A percentile compares a stretch with the other conserved stretches of the same genome.
Evolutionary conservation across 2,329 filamentous ascomycete species (phyloP).

Genomic region (Alternaria alternata): DNA sequence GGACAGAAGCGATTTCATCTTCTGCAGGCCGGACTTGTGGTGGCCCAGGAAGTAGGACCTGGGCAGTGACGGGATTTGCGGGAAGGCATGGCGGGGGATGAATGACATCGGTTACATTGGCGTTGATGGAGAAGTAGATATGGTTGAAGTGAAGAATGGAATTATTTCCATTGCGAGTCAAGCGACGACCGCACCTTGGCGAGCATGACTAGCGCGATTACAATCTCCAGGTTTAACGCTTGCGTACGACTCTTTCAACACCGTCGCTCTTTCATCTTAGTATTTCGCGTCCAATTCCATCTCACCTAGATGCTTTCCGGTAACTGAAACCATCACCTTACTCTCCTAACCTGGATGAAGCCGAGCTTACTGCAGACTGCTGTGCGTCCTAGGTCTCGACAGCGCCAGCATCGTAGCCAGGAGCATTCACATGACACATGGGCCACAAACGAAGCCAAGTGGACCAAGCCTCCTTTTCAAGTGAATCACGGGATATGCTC

Average conservation of each 20-base stretch:
- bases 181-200: neutral
- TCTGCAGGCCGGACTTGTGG: constrained; percentile 79
- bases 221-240: neutral
- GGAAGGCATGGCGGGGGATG: constrained; percentile 76
- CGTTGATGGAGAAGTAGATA: neutral
- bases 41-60: constrained; percentile 96
- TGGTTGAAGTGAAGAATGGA: neutral
- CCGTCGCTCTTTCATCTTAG: neutral
- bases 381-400: neutral
- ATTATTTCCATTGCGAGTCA: constrained; percentile 18
- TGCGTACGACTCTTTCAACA: neutral
- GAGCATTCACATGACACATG: neutral
- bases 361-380: neutral
- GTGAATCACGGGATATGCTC: neutral
- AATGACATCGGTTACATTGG: constrained; percentile 55
- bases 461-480: too few relatives aligned
- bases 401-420: neutral
- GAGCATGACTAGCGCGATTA: neutral
- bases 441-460: neutral
- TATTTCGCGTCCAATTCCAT: too few relatives aligned
- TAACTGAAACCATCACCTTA: neutral
- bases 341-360: neutral
- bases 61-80: constrained; percentile 76
- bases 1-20: constrained; percentile 82
- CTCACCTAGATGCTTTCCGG: neutral